Evolutionary conservation across 192 early-diverging fungal species (phyloP), one percentile per base, ranked within the genome.

Genomic region (Podila epicladia): DNA sequence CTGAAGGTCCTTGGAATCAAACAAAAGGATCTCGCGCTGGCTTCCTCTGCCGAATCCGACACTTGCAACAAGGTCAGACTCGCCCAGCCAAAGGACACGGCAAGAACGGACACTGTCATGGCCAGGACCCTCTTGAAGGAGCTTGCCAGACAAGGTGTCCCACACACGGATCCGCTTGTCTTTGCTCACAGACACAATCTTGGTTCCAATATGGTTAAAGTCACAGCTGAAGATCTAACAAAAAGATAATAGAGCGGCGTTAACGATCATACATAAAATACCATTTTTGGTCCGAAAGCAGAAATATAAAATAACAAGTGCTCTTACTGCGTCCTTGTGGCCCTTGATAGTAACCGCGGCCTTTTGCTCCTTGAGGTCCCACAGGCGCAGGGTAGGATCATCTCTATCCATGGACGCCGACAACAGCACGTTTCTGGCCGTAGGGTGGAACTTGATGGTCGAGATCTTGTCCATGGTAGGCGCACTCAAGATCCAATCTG

Each of bases 21-120:
- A 89, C 55, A 93, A 22, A 20, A 89, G 48, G 31, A 97, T 74
- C 67, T 95, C 92, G 12, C 95, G 90, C 62, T 88, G 88, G 65
- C 91, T 92, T 15, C 91, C 92, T 28, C 84, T 75, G 5, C 91
- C 93, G 85, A 95, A 96, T 2, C 94, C 94, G 67, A 93, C 86
- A 28, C 87, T 89, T 0, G 90, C 86, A 70, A 91, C 83, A 26
- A 87, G 73, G 20, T 84, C 82, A 2, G 64, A 74, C 19, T 85
- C 83, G 24, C 84, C 90, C 5, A 94, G 58, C 95, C 95, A 96
- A 7, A 89, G 73, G 12, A 95, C 83, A 32, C 93, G 86, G 50
- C 88, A 86, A 3, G 88, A 86, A 22, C 92, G 86, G 17, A 89
- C 78, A 62, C 94, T 92, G 24, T 93, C 89, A 82, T 93, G 92